Base-by-base conservation (phyloP, 2,329 filamentous ascomycete genomes). In the Sporothrix luriei region DNA sequence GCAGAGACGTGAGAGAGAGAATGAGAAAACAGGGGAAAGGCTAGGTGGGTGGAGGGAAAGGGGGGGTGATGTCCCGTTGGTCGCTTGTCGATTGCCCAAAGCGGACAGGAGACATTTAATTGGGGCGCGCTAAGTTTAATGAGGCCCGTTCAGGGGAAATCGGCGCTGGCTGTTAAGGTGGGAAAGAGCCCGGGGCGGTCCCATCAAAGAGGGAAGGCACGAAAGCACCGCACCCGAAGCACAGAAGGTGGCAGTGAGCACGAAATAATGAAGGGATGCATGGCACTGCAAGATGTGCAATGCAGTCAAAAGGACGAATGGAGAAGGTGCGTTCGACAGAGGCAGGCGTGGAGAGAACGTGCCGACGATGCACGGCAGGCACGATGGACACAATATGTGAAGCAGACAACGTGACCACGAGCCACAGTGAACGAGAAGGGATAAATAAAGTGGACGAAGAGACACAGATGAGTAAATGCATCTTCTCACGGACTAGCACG, bases 41-140 rank as follows among this genome's bases (percentile, higher is more conserved):
- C 66, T 72, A 61, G 68, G 69, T 73, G 71, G 72, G 74, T 69
- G 75, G 70, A 70, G 52, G 68, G 71, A 73, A 71, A 70, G 72
- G 75, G 74, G 70, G 72, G 72, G 73, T 69, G 71, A 75, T 73
- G 73, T 74, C 67, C 69, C 68, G 69, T 73, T 73, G 69, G 72
- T 66, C 33, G 70, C 49, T 61, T 77, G 77, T 74, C 78, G 77
- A 80, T 79, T 80, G 76, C 78, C 76, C 74, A 76, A 78, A 77
- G 75, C 74, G 75, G 77, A 74, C 72, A 74, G 72, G 75, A 74
- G 76, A 70, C 69, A 72, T 77, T 73, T 76, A 76, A 78, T 75
- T 77, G 73, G 78, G 77, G 73, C 75, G 77, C 79, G 79, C 79
- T 80, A 81, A 78, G 77, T 80, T 80, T 78, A 78, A 79, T 80